phyloP scores from a whole-genome alignment of 202 grass and related monocot genomes.

The Bolboschoenoplectus hybrid region DNA sequence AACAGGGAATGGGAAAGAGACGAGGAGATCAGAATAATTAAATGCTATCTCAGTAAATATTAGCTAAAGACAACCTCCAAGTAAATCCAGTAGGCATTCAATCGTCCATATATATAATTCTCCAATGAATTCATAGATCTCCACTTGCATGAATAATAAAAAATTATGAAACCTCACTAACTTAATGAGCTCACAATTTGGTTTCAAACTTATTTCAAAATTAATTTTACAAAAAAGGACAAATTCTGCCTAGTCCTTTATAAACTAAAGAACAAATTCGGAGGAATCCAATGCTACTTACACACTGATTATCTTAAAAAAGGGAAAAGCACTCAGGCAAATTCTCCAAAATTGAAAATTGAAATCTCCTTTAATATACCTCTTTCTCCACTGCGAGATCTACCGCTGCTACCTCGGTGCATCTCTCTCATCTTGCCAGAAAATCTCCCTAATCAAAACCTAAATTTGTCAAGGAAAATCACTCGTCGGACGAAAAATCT shows the following conservation, averaged over 20 bases:
- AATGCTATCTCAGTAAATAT: slow-evolving; percentile 13
- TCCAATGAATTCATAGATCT: slow-evolving; percentile 8
- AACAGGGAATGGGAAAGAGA: not conserved
- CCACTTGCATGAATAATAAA: not conserved
- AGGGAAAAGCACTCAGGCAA: not conserved
- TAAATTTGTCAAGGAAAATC: slow-evolving; percentile 1
- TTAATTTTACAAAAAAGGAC: not conserved
- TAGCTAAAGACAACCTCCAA: slow-evolving; percentile 25
- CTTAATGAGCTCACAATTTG: not conserved
- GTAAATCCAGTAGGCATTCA: not conserved
- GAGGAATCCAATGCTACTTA: slow-evolving; percentile 30
- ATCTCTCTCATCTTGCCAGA: slow-evolving; percentile 27
- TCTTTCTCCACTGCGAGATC: slow-evolving; percentile 46
- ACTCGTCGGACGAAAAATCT: slow-evolving; percentile 14
- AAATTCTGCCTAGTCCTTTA: slow-evolving; percentile 13
- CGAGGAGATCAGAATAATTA: slow-evolving; percentile 5
- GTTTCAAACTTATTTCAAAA: slow-evolving; percentile 33
- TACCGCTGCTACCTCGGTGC: slow-evolving; percentile 35
- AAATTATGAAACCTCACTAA: not conserved
- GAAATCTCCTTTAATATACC: slow-evolving; percentile 21
- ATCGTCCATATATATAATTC: not conserved
- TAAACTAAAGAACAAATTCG: not conserved
- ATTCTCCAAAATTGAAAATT: slow-evolving; percentile 12
- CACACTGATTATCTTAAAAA: not conserved
- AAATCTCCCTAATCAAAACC: slow-evolving; percentile 18